Percentiles rank a stretch among this genome's conserved stretches.
These are phyloP conservation scores for Beauveria scarabaeidicola DNA, from an alignment of 2,329 filamentous ascomycete species.

Conservation along the genomic window DNA sequence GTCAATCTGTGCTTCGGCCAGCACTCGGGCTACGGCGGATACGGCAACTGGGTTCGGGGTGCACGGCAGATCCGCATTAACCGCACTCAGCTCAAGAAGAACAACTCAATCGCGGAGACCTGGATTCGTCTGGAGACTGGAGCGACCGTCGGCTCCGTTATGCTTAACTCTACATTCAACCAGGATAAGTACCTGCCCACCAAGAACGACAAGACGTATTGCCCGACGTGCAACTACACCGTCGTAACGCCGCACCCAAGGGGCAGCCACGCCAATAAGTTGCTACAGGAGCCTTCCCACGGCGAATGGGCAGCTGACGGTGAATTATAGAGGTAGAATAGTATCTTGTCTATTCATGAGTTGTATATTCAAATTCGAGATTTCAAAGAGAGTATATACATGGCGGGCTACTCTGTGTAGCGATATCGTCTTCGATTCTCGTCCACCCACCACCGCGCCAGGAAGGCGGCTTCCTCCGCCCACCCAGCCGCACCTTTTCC, in stretches of 20 bases:
- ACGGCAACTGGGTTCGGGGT: constrained; percentile 56
- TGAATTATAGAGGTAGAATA: neutral
- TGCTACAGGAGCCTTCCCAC: neutral
- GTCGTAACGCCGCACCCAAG: constrained; percentile 9
- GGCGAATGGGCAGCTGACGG: neutral
- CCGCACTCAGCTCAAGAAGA: constrained; percentile 28
- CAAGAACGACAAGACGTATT: constrained; percentile 28
- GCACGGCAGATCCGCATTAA: constrained; percentile 45
- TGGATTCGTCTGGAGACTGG: constrained; percentile 55
- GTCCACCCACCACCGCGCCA: constrained; percentile 27
- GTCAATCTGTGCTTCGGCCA: constrained; percentile 52
- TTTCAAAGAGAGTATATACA: neutral
- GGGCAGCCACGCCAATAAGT: neutral
- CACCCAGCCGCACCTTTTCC: neutral
- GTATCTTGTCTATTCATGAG: neutral
- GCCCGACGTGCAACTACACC: constrained; percentile 15
- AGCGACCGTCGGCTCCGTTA: constrained; percentile 40
- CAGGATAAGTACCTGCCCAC: constrained; percentile 42
- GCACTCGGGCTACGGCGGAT: constrained; percentile 62
- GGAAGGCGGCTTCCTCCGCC: constrained; percentile 22
- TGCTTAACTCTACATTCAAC: constrained; percentile 52
- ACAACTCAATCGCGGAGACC: constrained; percentile 37
- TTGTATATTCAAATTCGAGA: neutral
- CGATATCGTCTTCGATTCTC: constrained; percentile 28
- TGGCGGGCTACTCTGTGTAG: constrained; percentile 15